Percentiles rank a stretch among this genome's conserved stretches.
phyloP scores from a whole-genome alignment of 345 rosid genomes.

The Combretum micranthum region DNA sequence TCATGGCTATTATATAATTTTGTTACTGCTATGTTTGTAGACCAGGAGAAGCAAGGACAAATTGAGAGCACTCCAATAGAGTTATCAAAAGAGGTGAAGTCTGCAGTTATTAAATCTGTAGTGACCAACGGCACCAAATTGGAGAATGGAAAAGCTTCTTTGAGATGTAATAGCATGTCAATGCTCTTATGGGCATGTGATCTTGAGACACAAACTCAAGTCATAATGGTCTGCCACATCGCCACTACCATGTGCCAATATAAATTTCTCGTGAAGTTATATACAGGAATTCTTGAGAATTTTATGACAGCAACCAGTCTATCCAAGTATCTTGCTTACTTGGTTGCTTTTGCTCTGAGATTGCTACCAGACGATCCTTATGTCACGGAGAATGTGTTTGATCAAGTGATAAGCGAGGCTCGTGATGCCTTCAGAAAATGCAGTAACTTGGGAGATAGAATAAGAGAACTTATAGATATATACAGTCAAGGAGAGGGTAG shows the following conservation, averaged over 20 bases:
- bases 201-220: background rate
- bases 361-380: background rate
- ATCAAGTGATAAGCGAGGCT: background rate
- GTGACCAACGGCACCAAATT: background rate
- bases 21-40: background rate
- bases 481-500: rapidly evolving
- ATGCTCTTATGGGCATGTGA: background rate
- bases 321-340: background rate
- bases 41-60: background rate
- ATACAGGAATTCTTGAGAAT: rapidly evolving
- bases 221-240: constrained; percentile 6
- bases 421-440: background rate
- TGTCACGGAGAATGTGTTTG: background rate
- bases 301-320: background rate
- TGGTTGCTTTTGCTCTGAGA: background rate
- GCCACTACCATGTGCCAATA: constrained; percentile 1
- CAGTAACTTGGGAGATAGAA: background rate
- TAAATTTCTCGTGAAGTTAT: background rate
- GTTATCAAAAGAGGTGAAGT: background rate
- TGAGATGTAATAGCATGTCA: background rate
- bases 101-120: background rate
- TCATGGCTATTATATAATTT: no score
- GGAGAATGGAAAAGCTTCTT: background rate
- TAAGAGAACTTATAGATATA: background rate
- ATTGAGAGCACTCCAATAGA: background rate